phyloP scores from a whole-genome alignment of 495 filamentous ascomycete species.

The Daldinia grandis region DNA sequence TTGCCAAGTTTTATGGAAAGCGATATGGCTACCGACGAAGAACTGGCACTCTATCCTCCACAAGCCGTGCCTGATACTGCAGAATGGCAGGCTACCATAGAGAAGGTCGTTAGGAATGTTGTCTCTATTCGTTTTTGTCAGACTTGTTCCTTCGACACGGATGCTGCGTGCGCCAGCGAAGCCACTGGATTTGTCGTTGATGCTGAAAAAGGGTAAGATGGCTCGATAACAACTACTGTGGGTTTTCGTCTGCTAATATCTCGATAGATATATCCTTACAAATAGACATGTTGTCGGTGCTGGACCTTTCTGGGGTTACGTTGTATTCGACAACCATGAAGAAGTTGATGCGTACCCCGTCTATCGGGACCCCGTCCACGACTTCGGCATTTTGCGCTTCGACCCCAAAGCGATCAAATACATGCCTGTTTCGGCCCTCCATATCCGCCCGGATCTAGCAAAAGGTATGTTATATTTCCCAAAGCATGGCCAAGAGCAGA shows the following conservation, averaged over 20 bases:
- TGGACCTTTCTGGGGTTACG: conserved; percentile 97
- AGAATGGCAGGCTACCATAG: conserved; percentile 97
- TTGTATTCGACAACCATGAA: conserved; percentile 98
- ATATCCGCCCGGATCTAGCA: conserved; percentile 85
- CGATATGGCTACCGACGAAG: conserved; percentile 51
- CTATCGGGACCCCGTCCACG: conserved; percentile 97
- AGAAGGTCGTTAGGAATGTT: conserved; percentile 88
- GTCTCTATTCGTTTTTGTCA: conserved; percentile 99
- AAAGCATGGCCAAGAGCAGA: not conserved
- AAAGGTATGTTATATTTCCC: conserved; percentile 50
- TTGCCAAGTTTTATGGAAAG: conserved; percentile 37
- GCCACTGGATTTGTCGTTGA: conserved; percentile 98
- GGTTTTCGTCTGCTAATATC: conserved; percentile 50
- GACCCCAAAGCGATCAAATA: conserved; percentile 96
- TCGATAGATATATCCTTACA: conserved; percentile 73
- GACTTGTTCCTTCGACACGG: conserved; percentile 97
- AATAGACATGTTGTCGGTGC: conserved; percentile 96
- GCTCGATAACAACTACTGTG: not conserved
- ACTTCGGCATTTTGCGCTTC: conserved; percentile 97
- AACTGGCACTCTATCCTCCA: conserved; percentile 46
- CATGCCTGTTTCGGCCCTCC: conserved; percentile 83
- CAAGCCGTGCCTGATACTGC: conserved; percentile 78
- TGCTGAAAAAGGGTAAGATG: conserved; percentile 81
- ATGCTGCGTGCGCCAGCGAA: conserved; percentile 89
- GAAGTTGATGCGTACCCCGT: conserved; percentile 97